Conservation (phyloP, 2,329 filamentous ascomycete genomes). For the Fusarium protoensiforme region DNA sequence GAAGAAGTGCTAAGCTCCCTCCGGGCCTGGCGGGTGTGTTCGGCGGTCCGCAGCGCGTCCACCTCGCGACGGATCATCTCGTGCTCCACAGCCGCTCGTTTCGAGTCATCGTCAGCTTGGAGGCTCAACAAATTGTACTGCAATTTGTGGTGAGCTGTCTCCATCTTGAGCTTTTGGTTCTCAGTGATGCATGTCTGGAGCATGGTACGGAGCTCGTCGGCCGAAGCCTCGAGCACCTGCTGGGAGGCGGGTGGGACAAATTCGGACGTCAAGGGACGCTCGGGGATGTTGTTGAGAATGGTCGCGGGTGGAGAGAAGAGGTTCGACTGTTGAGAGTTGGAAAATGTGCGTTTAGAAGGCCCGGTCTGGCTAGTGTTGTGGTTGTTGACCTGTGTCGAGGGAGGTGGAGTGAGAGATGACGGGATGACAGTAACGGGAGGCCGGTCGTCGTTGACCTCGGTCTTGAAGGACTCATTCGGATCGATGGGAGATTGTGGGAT, state of each 20-base stretch:
- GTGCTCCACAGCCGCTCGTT: constrained; percentile 89
- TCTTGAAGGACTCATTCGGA: constrained; percentile 60
- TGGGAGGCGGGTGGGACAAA: constrained; percentile 60
- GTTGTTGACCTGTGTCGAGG: constrained; percentile 62
- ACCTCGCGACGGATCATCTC: constrained; percentile 91
- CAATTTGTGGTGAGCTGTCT: constrained; percentile 88
- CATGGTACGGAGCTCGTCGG: constrained; percentile 68
- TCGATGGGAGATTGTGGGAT: constrained; percentile 64
- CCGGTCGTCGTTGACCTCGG: constrained; percentile 61
- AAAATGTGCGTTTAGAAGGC: constrained; percentile 45
- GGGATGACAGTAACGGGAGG: constrained; percentile 60
- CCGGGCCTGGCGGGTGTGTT: constrained; percentile 73
- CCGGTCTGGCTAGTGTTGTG: constrained; percentile 33
- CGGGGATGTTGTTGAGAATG: constrained; percentile 49
- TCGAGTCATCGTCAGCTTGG: constrained; percentile 85
- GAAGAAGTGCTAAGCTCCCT: constrained; percentile 63
- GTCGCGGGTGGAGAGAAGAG: constrained; percentile 68
- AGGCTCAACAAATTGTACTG: constrained; percentile 88
- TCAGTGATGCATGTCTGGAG: constrained; percentile 65
- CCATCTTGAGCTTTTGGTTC: constrained; percentile 76
- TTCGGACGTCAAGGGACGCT: constrained; percentile 49
- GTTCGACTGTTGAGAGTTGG: constrained; percentile 58
- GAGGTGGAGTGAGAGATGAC: constrained; percentile 68
- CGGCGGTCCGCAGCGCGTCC: constrained; percentile 80
- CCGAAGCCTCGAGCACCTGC: constrained; percentile 63